These are phyloP conservation scores for Diplodia seriata DNA, from an alignment of 2,329 filamentous ascomycete species.

Conservation along the genomic window DNA sequence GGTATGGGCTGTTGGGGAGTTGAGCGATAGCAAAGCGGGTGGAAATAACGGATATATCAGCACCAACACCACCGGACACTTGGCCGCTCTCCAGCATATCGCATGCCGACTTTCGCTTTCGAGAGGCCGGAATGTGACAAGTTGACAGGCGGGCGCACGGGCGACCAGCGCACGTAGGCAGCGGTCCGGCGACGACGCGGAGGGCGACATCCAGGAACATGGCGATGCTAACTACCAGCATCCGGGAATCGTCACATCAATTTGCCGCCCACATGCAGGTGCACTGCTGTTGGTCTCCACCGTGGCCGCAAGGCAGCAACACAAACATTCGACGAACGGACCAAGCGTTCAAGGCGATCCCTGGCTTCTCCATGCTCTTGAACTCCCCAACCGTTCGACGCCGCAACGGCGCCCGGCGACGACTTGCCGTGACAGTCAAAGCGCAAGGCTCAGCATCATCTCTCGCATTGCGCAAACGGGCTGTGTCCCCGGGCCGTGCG, in stretches of 20 bases:
- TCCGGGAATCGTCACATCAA: conserved; percentile 2
- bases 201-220: background rate
- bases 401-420: background rate
- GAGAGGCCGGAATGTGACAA: conserved; percentile 7
- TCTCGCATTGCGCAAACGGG: background rate
- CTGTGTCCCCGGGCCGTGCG: conserved; percentile 18
- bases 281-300: conserved; percentile 7
- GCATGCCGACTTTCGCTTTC: background rate
- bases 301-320: conserved; percentile 6
- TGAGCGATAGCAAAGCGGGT: background rate
- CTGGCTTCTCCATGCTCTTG: background rate
- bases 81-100: background rate
- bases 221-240: background rate
- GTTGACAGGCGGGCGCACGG: background rate
- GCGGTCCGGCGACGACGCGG: background rate
- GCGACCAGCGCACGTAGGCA: background rate
- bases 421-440: background rate
- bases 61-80: background rate
- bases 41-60: conserved; percentile 2
- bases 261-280: background rate
- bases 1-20: background rate
- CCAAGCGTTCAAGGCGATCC: background rate
- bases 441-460: conserved; percentile 4
- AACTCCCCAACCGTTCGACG: background rate
- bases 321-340: background rate